Evolutionary conservation across 78 protist genomes (phyloP), one percentile per base, ranked within the genome.

Genomic region (slime mould (Dictyostelium discoideum)): DNA sequence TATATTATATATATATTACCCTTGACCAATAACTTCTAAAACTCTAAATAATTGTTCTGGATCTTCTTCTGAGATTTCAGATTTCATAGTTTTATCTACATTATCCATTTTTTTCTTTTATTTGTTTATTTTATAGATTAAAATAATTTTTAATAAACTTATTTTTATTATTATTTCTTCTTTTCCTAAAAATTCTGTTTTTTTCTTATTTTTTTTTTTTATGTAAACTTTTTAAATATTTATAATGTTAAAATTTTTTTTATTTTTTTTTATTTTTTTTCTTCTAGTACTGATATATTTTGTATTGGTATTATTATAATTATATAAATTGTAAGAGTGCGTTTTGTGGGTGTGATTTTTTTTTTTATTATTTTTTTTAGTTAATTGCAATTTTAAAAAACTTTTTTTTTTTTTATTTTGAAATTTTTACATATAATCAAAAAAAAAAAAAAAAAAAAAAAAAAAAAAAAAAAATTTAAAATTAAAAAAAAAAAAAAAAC

Each of bases 11-110:
- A 32, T 42, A 4, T 40, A 9, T 40, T 63, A 85, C 92, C 97
- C 97, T 65, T 89, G 93, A 20, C 97, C 97, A 32, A 95, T 87
- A 13, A 95, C 93, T 63, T 89, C 97, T 44, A 85, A 81, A 16
- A 95, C 92, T 26, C 93, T 83, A 63, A 95, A 95, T 50, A 95
- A 69, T 73, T 95, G 94, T 77, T 95, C 97, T 42, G 97, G 97
- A 88, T 95, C 97, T 42, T 90, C 97, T 29, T 85, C 73, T 74
- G 67, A 44, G 3, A 95, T 85, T 50, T 93, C 92, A 54, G 94
- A 84, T 84, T 24, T 24, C 39, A 60, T 84, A 10, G 77, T 69
- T 69, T 69, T 69, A 69, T 69, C 77, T 11, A 69, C 77, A 69
- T 69, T 18, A 26, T 69, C 77, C 77, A 69, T 69, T 9, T 69